Evolutionary conservation across 2,329 filamentous ascomycete species (phyloP).

Genomic region (Cadophora luteo-olivacea): DNA sequence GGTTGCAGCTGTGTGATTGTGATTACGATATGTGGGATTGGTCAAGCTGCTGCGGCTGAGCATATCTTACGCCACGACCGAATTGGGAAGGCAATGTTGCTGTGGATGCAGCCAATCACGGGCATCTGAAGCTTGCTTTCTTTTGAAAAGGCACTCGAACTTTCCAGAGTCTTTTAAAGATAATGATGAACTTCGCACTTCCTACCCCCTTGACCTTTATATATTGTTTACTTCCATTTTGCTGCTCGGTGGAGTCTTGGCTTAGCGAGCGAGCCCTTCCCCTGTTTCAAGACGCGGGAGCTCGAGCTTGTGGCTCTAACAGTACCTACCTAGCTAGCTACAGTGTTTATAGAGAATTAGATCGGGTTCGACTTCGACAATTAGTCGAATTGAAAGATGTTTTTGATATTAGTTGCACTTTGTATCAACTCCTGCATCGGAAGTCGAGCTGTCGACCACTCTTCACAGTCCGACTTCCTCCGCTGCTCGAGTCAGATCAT

Average conservation of each 20-base stretch:
- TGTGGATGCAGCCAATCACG: background rate
- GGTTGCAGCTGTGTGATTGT: background rate
- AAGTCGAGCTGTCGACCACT: too few relatives aligned
- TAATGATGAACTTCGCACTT: background rate
- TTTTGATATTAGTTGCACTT: too few relatives aligned
- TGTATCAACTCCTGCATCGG: too few relatives aligned
- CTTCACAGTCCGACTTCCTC: too few relatives aligned
- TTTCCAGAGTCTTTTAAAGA: too few relatives aligned
- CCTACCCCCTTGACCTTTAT: background rate
- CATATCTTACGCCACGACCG: background rate
- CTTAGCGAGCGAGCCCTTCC: background rate
- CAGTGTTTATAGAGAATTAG: too few relatives aligned
- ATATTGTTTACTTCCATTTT: constrained; percentile 3
- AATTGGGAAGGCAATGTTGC: background rate
- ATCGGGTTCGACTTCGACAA: too few relatives aligned
- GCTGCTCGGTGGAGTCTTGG: background rate
- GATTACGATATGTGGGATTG: constrained; percentile 3
- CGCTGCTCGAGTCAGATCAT: too few relatives aligned
- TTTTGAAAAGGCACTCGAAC: too few relatives aligned
- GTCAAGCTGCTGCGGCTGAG: constrained; percentile 9
- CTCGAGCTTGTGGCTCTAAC: background rate
- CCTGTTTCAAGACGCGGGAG: constrained; percentile 6
- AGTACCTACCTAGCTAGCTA: too few relatives aligned
- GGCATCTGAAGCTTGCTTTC: too few relatives aligned
- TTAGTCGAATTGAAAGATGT: too few relatives aligned